Percentiles rank a stretch among this genome's conserved stretches.
These are phyloP conservation scores for Quercus mongolica DNA, from an alignment of 306 rosid genomes.

Conservation along the genomic window DNA sequence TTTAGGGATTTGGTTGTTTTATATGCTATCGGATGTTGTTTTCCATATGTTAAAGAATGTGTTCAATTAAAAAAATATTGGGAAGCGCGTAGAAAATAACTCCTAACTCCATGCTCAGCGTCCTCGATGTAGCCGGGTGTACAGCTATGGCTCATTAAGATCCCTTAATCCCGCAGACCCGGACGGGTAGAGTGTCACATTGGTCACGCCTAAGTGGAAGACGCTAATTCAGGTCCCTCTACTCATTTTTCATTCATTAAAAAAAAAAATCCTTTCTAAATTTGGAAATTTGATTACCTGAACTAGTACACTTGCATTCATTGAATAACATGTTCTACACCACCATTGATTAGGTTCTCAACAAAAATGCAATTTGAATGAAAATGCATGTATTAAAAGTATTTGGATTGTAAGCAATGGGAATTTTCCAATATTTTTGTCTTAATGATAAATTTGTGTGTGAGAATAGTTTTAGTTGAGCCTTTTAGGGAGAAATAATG, in stretches of 20 bases:
- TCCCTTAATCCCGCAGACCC: too few relatives aligned
- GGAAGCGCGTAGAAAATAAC: too few relatives aligned
- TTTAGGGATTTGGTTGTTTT: neutral
- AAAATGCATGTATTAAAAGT: neutral
- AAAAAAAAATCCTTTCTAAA: too few relatives aligned
- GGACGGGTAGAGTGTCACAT: accelerated
- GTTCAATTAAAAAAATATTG: too few relatives aligned
- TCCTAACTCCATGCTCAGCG: too few relatives aligned
- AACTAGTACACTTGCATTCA: neutral
- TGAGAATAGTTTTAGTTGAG: neutral
- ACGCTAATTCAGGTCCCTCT: too few relatives aligned
- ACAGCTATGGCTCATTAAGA: too few relatives aligned
- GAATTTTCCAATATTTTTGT: neutral
- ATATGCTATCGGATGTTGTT: neutral
- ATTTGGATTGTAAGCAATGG: neutral
- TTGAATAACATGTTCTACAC: neutral
- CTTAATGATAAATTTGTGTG: neutral
- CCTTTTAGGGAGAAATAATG: neutral
- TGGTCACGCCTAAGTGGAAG: too few relatives aligned
- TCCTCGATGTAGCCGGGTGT: too few relatives aligned
- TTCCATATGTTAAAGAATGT: neutral
- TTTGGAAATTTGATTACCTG: neutral
- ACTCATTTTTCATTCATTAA: too few relatives aligned
- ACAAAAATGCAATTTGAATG: neutral
- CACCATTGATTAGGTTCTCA: too few relatives aligned